Conservation (phyloP, 2,329 filamentous ascomycete genomes). For the Cephalotrichum gorgonifer region DNA sequence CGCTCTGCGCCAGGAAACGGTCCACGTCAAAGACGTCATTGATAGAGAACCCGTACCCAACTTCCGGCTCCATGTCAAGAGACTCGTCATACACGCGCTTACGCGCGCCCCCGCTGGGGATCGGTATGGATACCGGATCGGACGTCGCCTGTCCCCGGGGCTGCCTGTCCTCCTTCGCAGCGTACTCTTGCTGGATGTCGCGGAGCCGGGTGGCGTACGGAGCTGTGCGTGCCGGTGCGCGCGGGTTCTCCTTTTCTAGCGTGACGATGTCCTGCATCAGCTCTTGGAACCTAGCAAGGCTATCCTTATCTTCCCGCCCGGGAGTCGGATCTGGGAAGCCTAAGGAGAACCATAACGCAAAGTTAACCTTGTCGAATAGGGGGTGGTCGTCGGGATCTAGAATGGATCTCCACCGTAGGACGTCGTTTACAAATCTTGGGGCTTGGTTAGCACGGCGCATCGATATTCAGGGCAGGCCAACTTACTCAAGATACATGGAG, state of each 20-base stretch:
- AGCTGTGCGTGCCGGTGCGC: background rate
- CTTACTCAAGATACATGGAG: constrained; percentile 8
- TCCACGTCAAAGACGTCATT: constrained; percentile 5
- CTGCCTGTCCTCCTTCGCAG: background rate
- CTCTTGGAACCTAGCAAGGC: constrained; percentile 11
- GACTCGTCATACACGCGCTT: background rate
- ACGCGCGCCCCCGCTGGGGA: background rate
- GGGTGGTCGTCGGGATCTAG: constrained; percentile 8
- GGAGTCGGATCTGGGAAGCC: background rate
- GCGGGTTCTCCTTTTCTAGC: constrained; percentile 1
- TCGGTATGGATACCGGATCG: constrained; percentile 1
- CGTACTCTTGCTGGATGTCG: constrained; percentile 7
- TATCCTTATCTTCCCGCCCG: constrained; percentile 2
- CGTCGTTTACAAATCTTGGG: constrained; percentile 15
- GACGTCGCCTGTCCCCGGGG: background rate
- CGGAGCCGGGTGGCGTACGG: constrained; percentile 6
- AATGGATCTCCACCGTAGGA: constrained; percentile 15
- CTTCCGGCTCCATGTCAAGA: background rate
- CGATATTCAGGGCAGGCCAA: background rate
- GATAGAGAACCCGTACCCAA: constrained; percentile 1
- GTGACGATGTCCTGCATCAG: constrained; percentile 14
- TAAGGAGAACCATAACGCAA: constrained; percentile 12
- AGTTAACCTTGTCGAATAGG: constrained; percentile 14
- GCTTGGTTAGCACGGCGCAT: background rate
- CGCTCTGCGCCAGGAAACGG: constrained; percentile 3